Percentiles rank a stretch among this genome's conserved stretches.
Evolutionary conservation across 2,329 filamentous ascomycete genomes (phyloP).

Genomic region (Neonectria ditissima): DNA sequence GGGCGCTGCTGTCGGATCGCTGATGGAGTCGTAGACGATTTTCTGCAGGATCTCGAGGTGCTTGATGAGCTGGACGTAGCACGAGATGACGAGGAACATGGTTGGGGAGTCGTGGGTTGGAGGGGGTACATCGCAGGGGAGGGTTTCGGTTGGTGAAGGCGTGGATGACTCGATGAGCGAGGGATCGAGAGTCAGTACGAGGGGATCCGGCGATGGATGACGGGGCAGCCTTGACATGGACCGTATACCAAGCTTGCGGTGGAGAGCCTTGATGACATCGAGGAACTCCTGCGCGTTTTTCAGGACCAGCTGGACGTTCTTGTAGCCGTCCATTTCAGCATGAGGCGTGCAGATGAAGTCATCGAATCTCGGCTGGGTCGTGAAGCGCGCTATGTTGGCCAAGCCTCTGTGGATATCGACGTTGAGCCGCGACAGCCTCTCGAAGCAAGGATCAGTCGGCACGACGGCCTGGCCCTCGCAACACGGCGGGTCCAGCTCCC

Average conservation of each 20-base stretch:
- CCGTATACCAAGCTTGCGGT: slow-evolving; percentile 38
- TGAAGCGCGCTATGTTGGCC: slow-evolving; percentile 23
- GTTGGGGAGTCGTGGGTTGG: slow-evolving; percentile 41
- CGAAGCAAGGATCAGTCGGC: slow-evolving; percentile 32
- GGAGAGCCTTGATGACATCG: slow-evolving; percentile 39
- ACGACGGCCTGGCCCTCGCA: slow-evolving; percentile 22
- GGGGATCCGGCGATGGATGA: slow-evolving; percentile 18
- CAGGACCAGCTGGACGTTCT: slow-evolving; percentile 38
- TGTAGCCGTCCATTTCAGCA: slow-evolving; percentile 32
- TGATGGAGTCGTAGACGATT: slow-evolving; percentile 35
- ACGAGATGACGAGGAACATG: slow-evolving; percentile 47
- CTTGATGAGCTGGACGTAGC: slow-evolving; percentile 44
- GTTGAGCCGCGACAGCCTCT: slow-evolving; percentile 39
- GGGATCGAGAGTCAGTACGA: slow-evolving; percentile 19
- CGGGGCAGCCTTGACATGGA: slow-evolving; percentile 16
- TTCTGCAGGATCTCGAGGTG: slow-evolving; percentile 42
- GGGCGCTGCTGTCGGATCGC: slow-evolving; percentile 25
- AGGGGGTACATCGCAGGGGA: slow-evolving; percentile 2
- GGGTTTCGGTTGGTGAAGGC: slow-evolving; percentile 8
- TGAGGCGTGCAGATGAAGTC: slow-evolving; percentile 33
- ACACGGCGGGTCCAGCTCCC: slow-evolving; percentile 21
- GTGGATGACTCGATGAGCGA: slow-evolving; percentile 13
- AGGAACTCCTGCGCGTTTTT: slow-evolving; percentile 44
- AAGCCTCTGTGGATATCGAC: slow-evolving; percentile 37
- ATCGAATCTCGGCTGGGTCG: slow-evolving; percentile 15